These are phyloP conservation scores for Calendula officinalis DNA, from an alignment of 129 eudicot genomes.

Conservation along the genomic window DNA sequence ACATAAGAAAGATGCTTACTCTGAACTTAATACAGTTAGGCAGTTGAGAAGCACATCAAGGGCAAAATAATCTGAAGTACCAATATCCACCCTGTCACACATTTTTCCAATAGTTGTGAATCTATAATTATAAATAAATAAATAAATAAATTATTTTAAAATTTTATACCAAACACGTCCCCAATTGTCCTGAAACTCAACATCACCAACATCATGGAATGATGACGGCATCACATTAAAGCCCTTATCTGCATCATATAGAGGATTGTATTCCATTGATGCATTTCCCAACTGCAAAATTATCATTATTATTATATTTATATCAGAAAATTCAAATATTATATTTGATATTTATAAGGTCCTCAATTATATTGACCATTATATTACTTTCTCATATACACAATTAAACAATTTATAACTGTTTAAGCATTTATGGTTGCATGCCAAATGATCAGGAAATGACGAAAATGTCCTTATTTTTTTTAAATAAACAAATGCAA, in stretches of 20 bases:
- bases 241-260: conserved; percentile 83
- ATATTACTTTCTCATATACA: neutral
- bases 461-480: neutral
- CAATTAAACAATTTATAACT: neutral
- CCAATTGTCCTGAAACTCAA: conserved; percentile 97
- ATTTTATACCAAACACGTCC: conserved; percentile 79
- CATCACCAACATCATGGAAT: conserved; percentile 82
- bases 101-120: conserved; percentile 14
- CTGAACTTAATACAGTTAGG: conserved; percentile 83
- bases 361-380: neutral
- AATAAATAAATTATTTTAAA: neutral
- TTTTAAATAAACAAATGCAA: neutral
- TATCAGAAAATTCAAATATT: neutral
- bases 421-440: neutral
- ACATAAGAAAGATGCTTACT: conserved; percentile 52
- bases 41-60: conserved; percentile 86
- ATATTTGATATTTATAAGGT: neutral
- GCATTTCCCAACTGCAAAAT: conserved; percentile 68
- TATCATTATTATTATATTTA: neutral
- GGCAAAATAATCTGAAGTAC: conserved; percentile 76
- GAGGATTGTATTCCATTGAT: conserved; percentile 83
- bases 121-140: neutral
- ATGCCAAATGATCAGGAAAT: neutral
- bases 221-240: conserved; percentile 81
- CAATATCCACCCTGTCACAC: conserved; percentile 84